A percentile compares a stretch with the other conserved stretches of the same genome.
phyloP scores from a whole-genome alignment of 345 rosid species.

The Acer saccharum region DNA sequence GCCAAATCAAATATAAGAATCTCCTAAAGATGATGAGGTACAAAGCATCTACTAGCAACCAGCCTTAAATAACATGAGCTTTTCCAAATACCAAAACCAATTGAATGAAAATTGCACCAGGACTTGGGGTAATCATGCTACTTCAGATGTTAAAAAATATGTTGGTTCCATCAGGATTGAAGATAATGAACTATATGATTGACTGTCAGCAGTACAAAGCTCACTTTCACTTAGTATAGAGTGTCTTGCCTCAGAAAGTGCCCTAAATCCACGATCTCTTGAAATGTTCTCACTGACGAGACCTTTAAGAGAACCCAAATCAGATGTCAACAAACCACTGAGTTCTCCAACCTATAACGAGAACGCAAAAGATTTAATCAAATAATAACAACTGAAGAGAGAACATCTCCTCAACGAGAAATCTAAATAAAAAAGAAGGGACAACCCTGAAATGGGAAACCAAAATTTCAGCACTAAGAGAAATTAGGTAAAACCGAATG shows the following conservation, averaged over 20 bases:
- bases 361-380: neutral
- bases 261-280: conserved; percentile 97
- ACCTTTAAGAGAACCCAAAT: conserved; percentile 82
- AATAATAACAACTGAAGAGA: neutral
- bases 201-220: conserved; percentile 44
- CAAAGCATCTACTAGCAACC: conserved; percentile 2
- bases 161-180: conserved; percentile 13
- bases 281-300: conserved; percentile 86
- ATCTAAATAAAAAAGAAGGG: neutral
- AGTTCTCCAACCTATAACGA: conserved; percentile 80
- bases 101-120: neutral
- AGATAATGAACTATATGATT: conserved; percentile 27
- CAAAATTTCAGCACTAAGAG: neutral
- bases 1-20: conserved; percentile 11
- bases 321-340: conserved; percentile 80
- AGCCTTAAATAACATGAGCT: neutral
- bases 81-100: conserved; percentile 3
- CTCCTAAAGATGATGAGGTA: conserved; percentile 17
- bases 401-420: neutral
- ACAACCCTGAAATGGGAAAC: neutral
- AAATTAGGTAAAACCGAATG: neutral
- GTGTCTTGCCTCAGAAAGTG: conserved; percentile 97
- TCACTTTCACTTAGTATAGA: conserved; percentile 63
- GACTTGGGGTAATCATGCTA: neutral
- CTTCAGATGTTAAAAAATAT: neutral